These are phyloP conservation scores for Helianthus tuberosus DNA, from an alignment of 129 eudicot genomes.

Conservation along the genomic window DNA sequence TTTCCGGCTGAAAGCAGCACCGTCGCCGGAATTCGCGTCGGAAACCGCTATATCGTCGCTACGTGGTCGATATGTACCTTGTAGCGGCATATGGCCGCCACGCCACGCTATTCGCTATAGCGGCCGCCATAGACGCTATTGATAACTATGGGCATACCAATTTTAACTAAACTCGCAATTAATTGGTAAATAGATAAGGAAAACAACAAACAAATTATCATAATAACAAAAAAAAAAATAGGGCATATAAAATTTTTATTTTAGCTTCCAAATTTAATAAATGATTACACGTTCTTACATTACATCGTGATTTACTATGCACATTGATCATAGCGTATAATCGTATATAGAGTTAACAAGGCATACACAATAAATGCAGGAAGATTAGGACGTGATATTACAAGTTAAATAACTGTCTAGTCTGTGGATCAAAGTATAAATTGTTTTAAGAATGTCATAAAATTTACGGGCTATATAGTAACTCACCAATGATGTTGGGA, in stretches of 20 bases:
- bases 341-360: background rate
- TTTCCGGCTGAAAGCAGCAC: no score
- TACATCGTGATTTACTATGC: background rate
- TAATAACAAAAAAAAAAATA: background rate
- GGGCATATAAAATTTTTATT: background rate
- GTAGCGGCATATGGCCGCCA: no score
- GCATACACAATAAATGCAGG: background rate
- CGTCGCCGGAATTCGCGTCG: no score
- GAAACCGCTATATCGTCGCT: no score
- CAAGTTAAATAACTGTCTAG: background rate
- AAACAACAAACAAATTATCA: background rate
- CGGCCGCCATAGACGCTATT: background rate
- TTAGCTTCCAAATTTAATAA: background rate
- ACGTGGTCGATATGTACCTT: no score
- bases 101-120: no score
- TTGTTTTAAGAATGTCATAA: background rate
- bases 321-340: background rate
- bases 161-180: conserved; percentile 10
- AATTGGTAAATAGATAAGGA: background rate
- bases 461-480: conserved; percentile 10
- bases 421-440: background rate
- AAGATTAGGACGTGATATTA: conserved; percentile 3
- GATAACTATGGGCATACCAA: background rate
- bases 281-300: conserved; percentile 4
- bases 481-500: conserved; percentile 88